Conservation (phyloP, 331 rosid species). For the Erythrophleum ivorense region DNA sequence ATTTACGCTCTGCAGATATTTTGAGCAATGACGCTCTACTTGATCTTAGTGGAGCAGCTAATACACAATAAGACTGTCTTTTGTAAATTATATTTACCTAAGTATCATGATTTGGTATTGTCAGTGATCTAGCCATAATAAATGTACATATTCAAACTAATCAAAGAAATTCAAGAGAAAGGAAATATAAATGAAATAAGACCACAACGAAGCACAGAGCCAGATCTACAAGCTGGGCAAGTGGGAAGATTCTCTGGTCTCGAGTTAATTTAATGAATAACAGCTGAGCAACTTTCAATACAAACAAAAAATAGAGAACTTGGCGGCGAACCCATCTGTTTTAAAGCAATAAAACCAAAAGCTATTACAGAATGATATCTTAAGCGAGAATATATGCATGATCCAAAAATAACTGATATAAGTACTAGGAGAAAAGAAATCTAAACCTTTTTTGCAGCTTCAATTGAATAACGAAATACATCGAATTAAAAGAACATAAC, state of each 20-base stretch:
- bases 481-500: not conserved
- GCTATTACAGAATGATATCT: not conserved
- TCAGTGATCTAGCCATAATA: not conserved
- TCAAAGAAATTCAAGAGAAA: not conserved
- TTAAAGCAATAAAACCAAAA: not conserved
- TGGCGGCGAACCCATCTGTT: not conserved
- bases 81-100: conserved; percentile 7
- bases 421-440: not conserved
- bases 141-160: too few species aligned
- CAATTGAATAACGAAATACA: not conserved
- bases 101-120: conserved; percentile 29
- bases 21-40: not conserved
- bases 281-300: not conserved
- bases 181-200: not conserved
- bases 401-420: not conserved
- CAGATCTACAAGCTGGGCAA: not conserved
- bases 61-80: not conserved
- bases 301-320: not conserved
- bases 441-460: not conserved
- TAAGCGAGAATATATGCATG: not conserved
- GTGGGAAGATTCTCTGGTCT: not conserved
- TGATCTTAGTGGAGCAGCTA: not conserved
- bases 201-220: not conserved
- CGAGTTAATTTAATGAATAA: not conserved
- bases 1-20: not conserved